A percentile compares a stretch with the other conserved stretches of the same genome.
Evolutionary conservation across 129 eudicot genomes (phyloP).

Genomic region (Pulicaria dysenterica): DNA sequence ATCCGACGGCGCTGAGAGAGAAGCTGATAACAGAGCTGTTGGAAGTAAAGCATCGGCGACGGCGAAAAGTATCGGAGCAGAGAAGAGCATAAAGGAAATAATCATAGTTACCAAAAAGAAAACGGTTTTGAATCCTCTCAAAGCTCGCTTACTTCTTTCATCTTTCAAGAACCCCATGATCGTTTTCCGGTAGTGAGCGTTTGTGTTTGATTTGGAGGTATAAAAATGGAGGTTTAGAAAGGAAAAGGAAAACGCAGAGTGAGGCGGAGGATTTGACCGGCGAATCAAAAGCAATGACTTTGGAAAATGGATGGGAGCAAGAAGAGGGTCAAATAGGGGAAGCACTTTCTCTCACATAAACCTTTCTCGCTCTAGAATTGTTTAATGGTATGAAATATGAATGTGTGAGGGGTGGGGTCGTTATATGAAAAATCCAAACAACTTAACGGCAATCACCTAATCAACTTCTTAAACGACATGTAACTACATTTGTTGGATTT

Average conservation of each 20-base stretch:
- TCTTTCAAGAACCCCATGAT: slow-evolving; percentile 63
- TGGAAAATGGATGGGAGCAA: slow-evolving; percentile 6
- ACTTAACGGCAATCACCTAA: slow-evolving; percentile 17
- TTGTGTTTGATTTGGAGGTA: slow-evolving; percentile 10
- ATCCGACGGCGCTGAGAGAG: slow-evolving; percentile 37
- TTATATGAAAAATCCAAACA: background rate
- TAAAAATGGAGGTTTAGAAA: slow-evolving; percentile 18
- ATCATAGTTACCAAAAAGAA: slow-evolving; percentile 75
- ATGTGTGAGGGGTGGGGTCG: slow-evolving; percentile 4
- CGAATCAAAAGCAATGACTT: background rate
- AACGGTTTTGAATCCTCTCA: slow-evolving; percentile 73
- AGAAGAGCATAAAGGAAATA: slow-evolving; percentile 66
- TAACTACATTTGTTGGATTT: background rate
- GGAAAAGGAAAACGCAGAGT: slow-evolving; percentile 27
- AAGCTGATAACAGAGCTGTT: slow-evolving; percentile 69
- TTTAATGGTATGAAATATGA: background rate
- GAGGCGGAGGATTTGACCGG: slow-evolving; percentile 27
- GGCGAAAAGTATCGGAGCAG: slow-evolving; percentile 76
- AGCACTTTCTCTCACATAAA: background rate
- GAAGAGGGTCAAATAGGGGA: slow-evolving; percentile 25
- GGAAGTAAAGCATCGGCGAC: slow-evolving; percentile 91
- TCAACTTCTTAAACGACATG: slow-evolving; percentile 1
- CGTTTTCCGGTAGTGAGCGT: background rate
- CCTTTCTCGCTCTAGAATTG: slow-evolving; percentile 12
- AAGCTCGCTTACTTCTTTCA: slow-evolving; percentile 52